Evolutionary conservation across 2,329 filamentous ascomycete species (phyloP).

Genomic region (Trichoderma sp.): DNA sequence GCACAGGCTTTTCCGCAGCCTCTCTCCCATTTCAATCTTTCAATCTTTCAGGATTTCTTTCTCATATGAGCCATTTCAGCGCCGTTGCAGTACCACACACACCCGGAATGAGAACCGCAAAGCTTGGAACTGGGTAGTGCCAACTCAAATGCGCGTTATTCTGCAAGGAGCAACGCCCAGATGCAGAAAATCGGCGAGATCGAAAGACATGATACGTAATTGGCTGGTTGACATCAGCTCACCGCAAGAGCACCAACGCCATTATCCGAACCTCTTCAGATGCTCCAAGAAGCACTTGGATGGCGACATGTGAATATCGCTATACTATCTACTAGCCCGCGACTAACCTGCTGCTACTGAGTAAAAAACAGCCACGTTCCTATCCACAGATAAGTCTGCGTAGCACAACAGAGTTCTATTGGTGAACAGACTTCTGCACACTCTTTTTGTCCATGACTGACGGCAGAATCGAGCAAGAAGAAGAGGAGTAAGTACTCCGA

Average conservation of each 20-base stretch:
- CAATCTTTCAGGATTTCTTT: not conserved
- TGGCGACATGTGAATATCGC: not conserved
- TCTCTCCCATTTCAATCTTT: not conserved
- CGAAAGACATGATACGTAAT: not conserved
- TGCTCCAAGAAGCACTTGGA: not conserved
- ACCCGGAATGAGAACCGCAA: not conserved
- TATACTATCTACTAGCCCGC: not conserved
- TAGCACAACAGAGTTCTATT: not conserved
- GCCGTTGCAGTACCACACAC: not conserved
- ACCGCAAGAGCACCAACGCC: not conserved
- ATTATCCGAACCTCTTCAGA: not conserved
- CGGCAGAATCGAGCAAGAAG: not conserved
- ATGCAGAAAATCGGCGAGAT: not conserved
- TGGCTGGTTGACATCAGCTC: not conserved
- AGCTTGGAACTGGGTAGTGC: not conserved
- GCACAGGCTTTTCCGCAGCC: not conserved
- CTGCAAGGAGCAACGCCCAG: conserved; percentile 8
- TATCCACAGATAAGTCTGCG: not conserved
- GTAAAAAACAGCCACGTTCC: not conserved
- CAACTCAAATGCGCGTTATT: conserved; percentile 6
- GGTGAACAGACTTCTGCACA: not conserved
- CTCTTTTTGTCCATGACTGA: not conserved
- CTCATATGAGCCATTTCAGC: not conserved
- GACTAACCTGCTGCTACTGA: not conserved
- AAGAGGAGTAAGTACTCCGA: too few relatives aligned